These are phyloP conservation scores for Nectriaceae sp. DNA, from an alignment of 2,329 filamentous ascomycete genomes.

Conservation along the genomic window DNA sequence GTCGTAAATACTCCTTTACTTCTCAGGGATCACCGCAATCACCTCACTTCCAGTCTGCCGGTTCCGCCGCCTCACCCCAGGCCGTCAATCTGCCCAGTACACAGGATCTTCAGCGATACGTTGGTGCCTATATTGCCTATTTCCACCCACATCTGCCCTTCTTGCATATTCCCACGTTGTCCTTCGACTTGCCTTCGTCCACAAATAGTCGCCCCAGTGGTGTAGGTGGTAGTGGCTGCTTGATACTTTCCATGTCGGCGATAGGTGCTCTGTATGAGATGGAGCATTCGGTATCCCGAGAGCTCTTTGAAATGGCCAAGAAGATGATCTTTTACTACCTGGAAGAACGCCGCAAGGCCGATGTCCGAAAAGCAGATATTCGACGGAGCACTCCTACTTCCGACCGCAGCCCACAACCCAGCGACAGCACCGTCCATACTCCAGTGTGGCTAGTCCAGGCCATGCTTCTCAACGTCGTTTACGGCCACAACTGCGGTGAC, in stretches of 20 bases:
- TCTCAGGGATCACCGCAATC: constrained; percentile 57
- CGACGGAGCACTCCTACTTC: constrained; percentile 52
- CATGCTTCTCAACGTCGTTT: constrained; percentile 95
- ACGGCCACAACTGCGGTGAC: constrained; percentile 92
- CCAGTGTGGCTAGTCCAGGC: constrained; percentile 95
- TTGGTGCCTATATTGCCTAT: constrained; percentile 85
- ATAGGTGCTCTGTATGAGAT: constrained; percentile 82
- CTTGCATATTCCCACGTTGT: constrained; percentile 85
- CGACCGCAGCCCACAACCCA: constrained; percentile 48
- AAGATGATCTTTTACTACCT: constrained; percentile 94
- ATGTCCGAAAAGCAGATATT: constrained; percentile 67
- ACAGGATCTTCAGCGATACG: constrained; percentile 84
- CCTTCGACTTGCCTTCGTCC: constrained; percentile 78
- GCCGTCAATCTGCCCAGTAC: constrained; percentile 73
- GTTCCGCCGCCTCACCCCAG: constrained; percentile 52
- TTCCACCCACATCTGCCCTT: constrained; percentile 97
- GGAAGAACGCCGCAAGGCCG: constrained; percentile 85
- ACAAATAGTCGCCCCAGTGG: constrained; percentile 58
- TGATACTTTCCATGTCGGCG: constrained; percentile 82
- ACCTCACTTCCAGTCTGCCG: constrained; percentile 49
- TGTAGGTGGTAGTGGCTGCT: constrained; percentile 79
- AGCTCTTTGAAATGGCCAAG: constrained; percentile 90
- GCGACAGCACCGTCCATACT: constrained; percentile 69
- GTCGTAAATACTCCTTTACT: constrained; percentile 66
- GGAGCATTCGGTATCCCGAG: constrained; percentile 76